A percentile compares a stretch with the other conserved stretches of the same genome.
These are phyloP conservation scores for Lumnitzera littorea DNA, from an alignment of 345 rosid genomes.

Conservation along the genomic window DNA sequence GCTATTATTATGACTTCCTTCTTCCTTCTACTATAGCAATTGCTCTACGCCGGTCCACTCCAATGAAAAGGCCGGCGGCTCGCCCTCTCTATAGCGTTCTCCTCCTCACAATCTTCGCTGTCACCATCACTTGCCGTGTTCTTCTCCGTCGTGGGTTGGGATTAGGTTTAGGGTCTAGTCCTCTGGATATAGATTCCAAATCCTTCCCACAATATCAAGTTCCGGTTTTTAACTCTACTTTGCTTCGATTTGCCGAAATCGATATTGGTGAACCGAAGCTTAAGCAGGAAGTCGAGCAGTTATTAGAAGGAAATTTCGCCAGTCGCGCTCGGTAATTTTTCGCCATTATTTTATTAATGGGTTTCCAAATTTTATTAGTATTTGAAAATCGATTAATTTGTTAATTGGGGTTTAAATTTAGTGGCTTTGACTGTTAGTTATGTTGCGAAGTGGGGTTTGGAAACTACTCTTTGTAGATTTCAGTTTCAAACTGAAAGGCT, in stretches of 20 bases:
- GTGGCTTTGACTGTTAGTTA: too few relatives aligned
- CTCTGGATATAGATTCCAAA: slow-evolving; percentile 8
- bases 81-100: slow-evolving; percentile 55
- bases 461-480: too few relatives aligned
- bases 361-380: too few relatives aligned
- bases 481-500: too few relatives aligned
- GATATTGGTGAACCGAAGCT: slow-evolving; percentile 50
- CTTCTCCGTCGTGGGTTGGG: slow-evolving; percentile 29
- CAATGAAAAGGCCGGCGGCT: slow-evolving; percentile 72
- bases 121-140: slow-evolving; percentile 45
- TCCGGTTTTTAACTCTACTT: slow-evolving; percentile 50
- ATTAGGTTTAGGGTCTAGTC: slow-evolving; percentile 23
- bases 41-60: slow-evolving; percentile 11
- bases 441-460: too few relatives aligned
- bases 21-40: slow-evolving; percentile 4
- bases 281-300: slow-evolving; percentile 51
- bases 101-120: slow-evolving; percentile 43
- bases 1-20: too few relatives aligned
- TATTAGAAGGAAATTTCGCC: slow-evolving; percentile 49
- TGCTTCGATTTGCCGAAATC: slow-evolving; percentile 60
- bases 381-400: too few relatives aligned
- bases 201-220: not conserved
- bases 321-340: slow-evolving; percentile 23
- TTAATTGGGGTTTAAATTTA: too few relatives aligned
- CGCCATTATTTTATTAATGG: too few relatives aligned